A percentile compares a stretch with the other conserved stretches of the same genome.
Evolutionary conservation across 345 rosid species (phyloP).

Genomic region (Salix udensis): DNA sequence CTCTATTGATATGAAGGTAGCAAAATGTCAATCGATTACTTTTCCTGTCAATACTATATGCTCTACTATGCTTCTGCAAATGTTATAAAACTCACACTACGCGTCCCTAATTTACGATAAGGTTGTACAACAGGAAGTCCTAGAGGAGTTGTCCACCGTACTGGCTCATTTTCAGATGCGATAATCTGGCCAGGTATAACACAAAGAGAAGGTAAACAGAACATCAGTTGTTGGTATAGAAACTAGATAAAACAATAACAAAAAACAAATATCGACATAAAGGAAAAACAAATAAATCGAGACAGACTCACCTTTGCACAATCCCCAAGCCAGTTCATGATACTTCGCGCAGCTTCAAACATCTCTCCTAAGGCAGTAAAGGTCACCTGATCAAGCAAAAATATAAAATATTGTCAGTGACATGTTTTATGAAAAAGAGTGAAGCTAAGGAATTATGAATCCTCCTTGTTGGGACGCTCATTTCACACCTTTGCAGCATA

Average conservation of each 20-base stretch:
- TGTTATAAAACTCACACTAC: slow-evolving; percentile 48
- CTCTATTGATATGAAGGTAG: slow-evolving; percentile 2
- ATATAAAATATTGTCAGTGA: slow-evolving; percentile 10
- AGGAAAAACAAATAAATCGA: neutral
- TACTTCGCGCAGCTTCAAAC: slow-evolving; percentile 93
- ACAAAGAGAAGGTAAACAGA: neutral
- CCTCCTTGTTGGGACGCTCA: neutral
- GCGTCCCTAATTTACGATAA: slow-evolving; percentile 68
- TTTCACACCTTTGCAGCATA: slow-evolving; percentile 90
- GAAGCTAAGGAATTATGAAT: neutral
- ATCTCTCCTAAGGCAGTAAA: slow-evolving; percentile 85
- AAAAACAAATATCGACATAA: neutral
- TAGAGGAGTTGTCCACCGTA: slow-evolving; percentile 90
- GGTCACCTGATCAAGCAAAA: slow-evolving; percentile 54
- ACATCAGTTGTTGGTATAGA: neutral
- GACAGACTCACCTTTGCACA: slow-evolving; percentile 75
- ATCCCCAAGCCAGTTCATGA: slow-evolving; percentile 95
- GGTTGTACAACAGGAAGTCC: slow-evolving; percentile 99
- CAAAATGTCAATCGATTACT: neutral
- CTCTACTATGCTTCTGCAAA: neutral
- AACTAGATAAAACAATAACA: neutral
- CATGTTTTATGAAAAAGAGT: neutral
- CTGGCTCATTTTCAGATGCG: slow-evolving; percentile 87
- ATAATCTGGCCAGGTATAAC: slow-evolving; percentile 46
- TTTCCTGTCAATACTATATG: neutral